Base-by-base conservation (phyloP, 2,329 filamentous ascomycete species). In the Neonectria hederae region DNA sequence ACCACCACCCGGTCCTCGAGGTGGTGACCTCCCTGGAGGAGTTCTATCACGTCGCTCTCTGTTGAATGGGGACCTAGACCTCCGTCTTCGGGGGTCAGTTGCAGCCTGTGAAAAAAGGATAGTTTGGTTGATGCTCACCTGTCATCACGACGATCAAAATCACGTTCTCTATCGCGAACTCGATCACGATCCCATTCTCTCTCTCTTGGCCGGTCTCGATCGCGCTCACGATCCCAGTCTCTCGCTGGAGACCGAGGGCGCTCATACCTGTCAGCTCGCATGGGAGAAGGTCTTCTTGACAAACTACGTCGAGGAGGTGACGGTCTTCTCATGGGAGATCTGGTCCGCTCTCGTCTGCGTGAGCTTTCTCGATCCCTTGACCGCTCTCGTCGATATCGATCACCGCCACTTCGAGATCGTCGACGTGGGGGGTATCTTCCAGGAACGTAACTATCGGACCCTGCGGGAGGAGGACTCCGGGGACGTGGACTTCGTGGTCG, bases 21-120 rank as follows among this genome's bases (percentile, higher is more conserved):
- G 71, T 21, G 76, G 73, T 2, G 73, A 75, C 54, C 73, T 73
- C 22, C 70, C 68, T 5, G 68, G 69, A 19, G 76, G 77, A n/a
- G 64, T 76, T 67, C 77, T 75, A 8, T 77, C 77, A 24, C 77
- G 80, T 28, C 78, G 81, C 63, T 86, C 84, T 72, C 83, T 79
- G 42, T 80, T 80, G 62, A 81, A 82, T 1, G 86, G 86, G 35
- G 86, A 88, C 52, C 86, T 81, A 24, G 86, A 88, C 69, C 86
- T 80, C 66, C 84, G 81, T 75, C 84, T 86, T 67, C 66, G 35
- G 65, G 49, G 66, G 65, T 76, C 59, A 74, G 67, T 35, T 22
- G 65, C 40, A 53, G 14, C 17, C 26, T n/a, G 14, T 42, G 35
- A 42, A 56, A 4, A 38, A 19, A 14, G 11, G n/a, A 21, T 26